phyloP scores from a whole-genome alignment of 192 early-diverging fungal genomes.

The Coemansia sp. region DNA sequence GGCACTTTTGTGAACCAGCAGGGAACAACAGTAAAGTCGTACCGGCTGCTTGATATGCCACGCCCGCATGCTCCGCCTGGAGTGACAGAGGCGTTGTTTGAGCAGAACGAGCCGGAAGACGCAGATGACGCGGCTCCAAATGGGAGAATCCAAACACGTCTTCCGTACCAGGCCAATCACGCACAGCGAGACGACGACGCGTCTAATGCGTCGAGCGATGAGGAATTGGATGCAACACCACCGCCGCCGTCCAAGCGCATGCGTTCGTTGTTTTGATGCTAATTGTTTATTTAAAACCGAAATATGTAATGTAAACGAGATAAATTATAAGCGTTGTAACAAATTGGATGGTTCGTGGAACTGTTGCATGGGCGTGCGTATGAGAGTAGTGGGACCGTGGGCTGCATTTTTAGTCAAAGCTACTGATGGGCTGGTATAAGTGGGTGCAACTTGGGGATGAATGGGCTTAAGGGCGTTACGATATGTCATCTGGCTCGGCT shows the following conservation, averaged over 20 bases:
- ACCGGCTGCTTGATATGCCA: conserved; percentile 46
- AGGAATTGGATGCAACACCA: conserved; percentile 46
- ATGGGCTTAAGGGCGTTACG: too few species aligned
- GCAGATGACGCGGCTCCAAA: conserved; percentile 12
- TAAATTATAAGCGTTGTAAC: too few species aligned
- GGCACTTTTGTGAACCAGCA: background rate
- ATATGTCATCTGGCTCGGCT: too few species aligned
- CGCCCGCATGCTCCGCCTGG: conserved; percentile 44
- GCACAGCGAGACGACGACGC: background rate
- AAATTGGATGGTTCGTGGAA: background rate
- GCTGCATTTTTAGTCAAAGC: background rate
- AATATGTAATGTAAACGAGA: too few species aligned
- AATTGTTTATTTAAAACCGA: background rate
- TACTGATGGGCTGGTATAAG: background rate
- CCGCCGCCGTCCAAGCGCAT: conserved; percentile 47
- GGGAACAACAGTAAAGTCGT: conserved; percentile 3
- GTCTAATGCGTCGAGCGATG: conserved; percentile 34
- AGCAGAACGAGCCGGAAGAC: background rate
- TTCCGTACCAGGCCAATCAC: conserved; percentile 18
- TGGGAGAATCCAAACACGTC: conserved; percentile 36
- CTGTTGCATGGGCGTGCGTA: background rate
- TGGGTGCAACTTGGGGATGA: too few species aligned
- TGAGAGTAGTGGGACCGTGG: background rate
- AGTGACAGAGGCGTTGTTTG: conserved; percentile 31
- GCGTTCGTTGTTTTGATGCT: conserved; percentile 24